Percentiles rank a stretch among this genome's conserved stretches.
These are phyloP conservation scores for Tulasnella sp. DNA, from an alignment of 768 basidiomycete species.

Conservation along the genomic window DNA sequence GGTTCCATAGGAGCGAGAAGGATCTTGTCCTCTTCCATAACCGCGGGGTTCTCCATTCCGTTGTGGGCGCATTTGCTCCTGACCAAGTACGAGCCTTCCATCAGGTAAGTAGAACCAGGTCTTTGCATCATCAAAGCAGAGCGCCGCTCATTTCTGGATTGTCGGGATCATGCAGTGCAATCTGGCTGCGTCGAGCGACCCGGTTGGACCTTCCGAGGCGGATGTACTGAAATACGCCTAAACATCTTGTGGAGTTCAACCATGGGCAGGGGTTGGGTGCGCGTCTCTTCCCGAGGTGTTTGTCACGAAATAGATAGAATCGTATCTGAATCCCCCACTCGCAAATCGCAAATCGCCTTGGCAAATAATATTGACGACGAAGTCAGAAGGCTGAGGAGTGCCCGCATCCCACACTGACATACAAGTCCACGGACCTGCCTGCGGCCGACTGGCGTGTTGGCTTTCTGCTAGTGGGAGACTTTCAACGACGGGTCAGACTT, in stretches of 20 bases:
- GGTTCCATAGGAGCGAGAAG: constrained; percentile 37
- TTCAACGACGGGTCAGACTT: too few relatives aligned
- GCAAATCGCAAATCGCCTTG: too few relatives aligned
- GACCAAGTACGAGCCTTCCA: constrained; percentile 64
- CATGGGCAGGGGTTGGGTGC: too few relatives aligned
- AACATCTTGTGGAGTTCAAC: too few relatives aligned
- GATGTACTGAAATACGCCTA: constrained; percentile 55
- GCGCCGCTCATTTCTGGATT: neutral
- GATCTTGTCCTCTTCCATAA: constrained; percentile 84
- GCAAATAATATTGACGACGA: too few relatives aligned
- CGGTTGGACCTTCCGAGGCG: constrained; percentile 53
- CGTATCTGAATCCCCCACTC: neutral
- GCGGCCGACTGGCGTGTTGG: too few relatives aligned
- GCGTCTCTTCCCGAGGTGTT: too few relatives aligned
- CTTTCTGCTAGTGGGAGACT: too few relatives aligned
- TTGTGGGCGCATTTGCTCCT: constrained; percentile 58
- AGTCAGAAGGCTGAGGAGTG: too few relatives aligned
- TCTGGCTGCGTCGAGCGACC: constrained; percentile 68
- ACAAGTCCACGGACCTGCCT: too few relatives aligned
- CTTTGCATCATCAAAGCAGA: neutral
- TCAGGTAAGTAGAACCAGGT: constrained; percentile 29
- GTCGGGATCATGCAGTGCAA: constrained; percentile 41
- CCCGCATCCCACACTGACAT: too few relatives aligned
- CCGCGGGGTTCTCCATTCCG: constrained; percentile 67
- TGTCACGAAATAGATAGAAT: neutral